Percentiles rank a stretch among this genome's conserved stretches.
These are phyloP conservation scores for Bipolaris oryzae DNA, from an alignment of 2,329 filamentous ascomycete genomes.

Conservation along the genomic window DNA sequence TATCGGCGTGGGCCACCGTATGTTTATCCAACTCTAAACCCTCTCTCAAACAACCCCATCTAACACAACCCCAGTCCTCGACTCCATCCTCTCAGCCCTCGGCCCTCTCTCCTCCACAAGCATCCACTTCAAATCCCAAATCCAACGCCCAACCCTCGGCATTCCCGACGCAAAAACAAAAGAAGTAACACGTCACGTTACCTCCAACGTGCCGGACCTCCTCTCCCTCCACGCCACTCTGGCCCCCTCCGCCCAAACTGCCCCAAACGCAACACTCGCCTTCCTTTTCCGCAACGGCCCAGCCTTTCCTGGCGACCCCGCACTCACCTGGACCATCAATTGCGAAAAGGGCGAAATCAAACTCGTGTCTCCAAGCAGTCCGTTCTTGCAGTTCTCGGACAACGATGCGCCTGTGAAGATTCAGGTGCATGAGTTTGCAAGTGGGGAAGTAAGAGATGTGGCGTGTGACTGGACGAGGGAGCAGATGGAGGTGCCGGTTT, in stretches of 20 bases:
- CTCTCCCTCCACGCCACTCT: conserved; percentile 48
- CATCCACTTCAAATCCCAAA: conserved; percentile 14
- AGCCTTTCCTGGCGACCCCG: conserved; percentile 21
- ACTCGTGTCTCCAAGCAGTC: conserved; percentile 31
- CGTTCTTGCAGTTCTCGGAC: conserved; percentile 22
- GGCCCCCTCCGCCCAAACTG: neutral
- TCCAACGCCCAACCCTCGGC: conserved; percentile 3
- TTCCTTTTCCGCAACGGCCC: conserved; percentile 22
- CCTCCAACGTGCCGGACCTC: conserved; percentile 54
- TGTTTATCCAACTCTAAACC: neutral
- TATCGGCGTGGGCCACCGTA: conserved; percentile 38
- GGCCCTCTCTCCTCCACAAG: conserved; percentile 22
- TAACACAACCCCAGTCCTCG: conserved; percentile 2
- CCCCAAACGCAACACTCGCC: conserved; percentile 13
- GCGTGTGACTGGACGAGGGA: conserved; percentile 52
- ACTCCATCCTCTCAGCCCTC: conserved; percentile 26
- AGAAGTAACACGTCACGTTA: neutral
- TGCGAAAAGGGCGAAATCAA: conserved; percentile 26
- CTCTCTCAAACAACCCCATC: neutral
- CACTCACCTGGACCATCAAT: conserved; percentile 22
- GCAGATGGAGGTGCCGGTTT: conserved; percentile 34
- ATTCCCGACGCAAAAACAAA: neutral
- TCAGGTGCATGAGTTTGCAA: conserved; percentile 58
- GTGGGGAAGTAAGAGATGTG: conserved; percentile 54
- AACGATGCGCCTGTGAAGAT: conserved; percentile 50